A percentile compares a stretch with the other conserved stretches of the same genome.
phyloP scores from a whole-genome alignment of 352 stramenopile species.

The Phytopythium ostracodes region DNA sequence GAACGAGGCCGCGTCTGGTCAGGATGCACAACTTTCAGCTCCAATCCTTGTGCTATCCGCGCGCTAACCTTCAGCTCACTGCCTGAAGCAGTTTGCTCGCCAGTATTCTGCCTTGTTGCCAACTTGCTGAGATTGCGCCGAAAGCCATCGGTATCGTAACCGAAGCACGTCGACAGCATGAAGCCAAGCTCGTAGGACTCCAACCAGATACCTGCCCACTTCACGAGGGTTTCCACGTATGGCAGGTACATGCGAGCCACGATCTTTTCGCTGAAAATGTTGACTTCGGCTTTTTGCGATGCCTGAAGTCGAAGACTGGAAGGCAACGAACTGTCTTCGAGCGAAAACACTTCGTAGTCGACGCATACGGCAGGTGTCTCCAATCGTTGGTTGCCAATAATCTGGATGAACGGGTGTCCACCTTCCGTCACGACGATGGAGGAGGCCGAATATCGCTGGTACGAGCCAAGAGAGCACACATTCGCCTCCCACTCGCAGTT shows the following conservation, averaged over 20 bases:
- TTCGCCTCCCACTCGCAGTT: slow-evolving; percentile 8
- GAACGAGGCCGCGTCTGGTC: slow-evolving; percentile 21
- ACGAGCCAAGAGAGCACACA: slow-evolving; percentile 6
- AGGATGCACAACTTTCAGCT: slow-evolving; percentile 27
- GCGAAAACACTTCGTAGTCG: slow-evolving; percentile 25
- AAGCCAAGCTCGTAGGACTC: slow-evolving; percentile 56
- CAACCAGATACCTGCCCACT: slow-evolving; percentile 33
- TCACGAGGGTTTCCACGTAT: slow-evolving; percentile 29
- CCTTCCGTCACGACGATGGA: slow-evolving; percentile 27
- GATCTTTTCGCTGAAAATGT: slow-evolving; percentile 25
- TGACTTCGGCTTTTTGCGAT: slow-evolving; percentile 7
- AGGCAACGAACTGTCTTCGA: neutral
- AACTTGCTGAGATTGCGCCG: slow-evolving; percentile 50
- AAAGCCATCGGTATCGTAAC: slow-evolving; percentile 55
- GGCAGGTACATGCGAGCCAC: slow-evolving; percentile 39
- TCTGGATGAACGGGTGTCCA: slow-evolving; percentile 26
- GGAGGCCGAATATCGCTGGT: slow-evolving; percentile 2
- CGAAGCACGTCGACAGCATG: slow-evolving; percentile 58
- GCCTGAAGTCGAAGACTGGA: neutral
- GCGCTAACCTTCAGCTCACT: slow-evolving; percentile 20
- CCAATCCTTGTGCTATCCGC: slow-evolving; percentile 5
- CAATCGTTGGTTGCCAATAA: slow-evolving; percentile 31
- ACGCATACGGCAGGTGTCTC: slow-evolving; percentile 38
- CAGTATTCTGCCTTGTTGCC: slow-evolving; percentile 17
- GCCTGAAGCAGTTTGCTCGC: slow-evolving; percentile 16